Evolutionary conservation across 192 early-diverging fungal genomes (phyloP).

Genomic region (Glomus cerebriforme): DNA sequence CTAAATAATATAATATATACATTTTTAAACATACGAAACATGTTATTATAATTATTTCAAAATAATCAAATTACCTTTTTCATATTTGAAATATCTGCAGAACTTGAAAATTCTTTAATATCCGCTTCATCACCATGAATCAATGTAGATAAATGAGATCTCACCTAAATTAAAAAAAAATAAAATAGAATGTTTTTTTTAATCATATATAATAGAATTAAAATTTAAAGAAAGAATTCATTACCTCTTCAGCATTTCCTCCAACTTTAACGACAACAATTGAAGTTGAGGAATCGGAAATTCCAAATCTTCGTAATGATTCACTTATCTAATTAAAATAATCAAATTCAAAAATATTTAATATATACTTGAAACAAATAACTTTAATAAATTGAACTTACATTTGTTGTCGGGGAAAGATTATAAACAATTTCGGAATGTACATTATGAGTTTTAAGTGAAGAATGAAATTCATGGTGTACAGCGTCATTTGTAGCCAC

Average conservation of each 20-base stretch:
- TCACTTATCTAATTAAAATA: constrained; percentile 57
- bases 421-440: constrained; percentile 63
- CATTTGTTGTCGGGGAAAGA: constrained; percentile 56
- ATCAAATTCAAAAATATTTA: constrained; percentile 21
- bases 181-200: background rate
- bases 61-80: constrained; percentile 43
- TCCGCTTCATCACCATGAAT: constrained; percentile 22
- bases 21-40: too few relatives aligned
- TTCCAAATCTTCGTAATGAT: constrained; percentile 51
- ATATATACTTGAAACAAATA: background rate
- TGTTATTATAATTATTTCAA: background rate
- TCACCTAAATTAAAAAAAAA: background rate
- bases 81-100: constrained; percentile 41
- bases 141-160: constrained; percentile 11
- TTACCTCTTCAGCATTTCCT: constrained; percentile 39
- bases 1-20: constrained; percentile 30
- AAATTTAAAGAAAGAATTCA: background rate
- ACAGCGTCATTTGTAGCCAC: constrained; percentile 54
- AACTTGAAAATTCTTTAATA: constrained; percentile 41
- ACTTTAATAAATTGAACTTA: constrained; percentile 31
- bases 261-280: constrained; percentile 54
- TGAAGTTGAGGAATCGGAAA: constrained; percentile 47
- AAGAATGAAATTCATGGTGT: constrained; percentile 44
- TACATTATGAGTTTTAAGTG: constrained; percentile 57
- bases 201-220: background rate